Base-by-base conservation (phyloP, 2,329 filamentous ascomycete genomes). In the Fusarium tjaetaba region DNA sequence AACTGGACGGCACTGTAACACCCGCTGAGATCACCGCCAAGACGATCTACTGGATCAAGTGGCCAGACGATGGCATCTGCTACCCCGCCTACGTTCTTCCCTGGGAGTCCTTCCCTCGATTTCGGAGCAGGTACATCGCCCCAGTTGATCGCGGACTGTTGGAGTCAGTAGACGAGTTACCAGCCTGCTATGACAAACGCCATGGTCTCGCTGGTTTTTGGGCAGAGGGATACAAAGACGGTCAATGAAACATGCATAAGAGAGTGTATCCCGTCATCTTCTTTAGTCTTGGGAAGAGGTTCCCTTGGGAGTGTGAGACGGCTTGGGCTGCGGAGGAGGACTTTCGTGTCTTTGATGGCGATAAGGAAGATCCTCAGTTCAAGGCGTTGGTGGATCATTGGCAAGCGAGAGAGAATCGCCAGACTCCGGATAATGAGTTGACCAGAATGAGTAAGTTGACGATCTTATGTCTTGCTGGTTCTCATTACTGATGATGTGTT, bases 391-490 rank as follows among this genome's bases (percentile, higher is more conserved):
- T 53, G 0, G 45, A 52, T 8, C 5, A 30, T 32, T 60, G 43
- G 43, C 4, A 2, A 28, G 43, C 34, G 7, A 52, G 57, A 20
- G 15, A 36, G 43, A 36, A 60, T 28, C 13, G 34, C 6, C 28
- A 28, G 13, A 60, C 57, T 39, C 57, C 34, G 2, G 22, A 52
- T 18, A 6, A 52, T 10, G 45, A 38, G 3, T 32, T 60, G 34
- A 22, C 18, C 5, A 28, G 20, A 10, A 5, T 52, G 26, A 28
- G 43, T 52, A 18, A 60, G 57, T 11, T 10, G 4, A 7, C 1
- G 24, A 11, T 5, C 16, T 16, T 30, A 2, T 9, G 2, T 20
- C 2, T 18, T n/a, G 20, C 3, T 22, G 5, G 0, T 2, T 20
- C 11, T 0, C 8, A 10, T 39, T 60, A 15, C 34, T 52, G 18